Conservation (phyloP, 2,329 filamentous ascomycete genomes). For the Grosmannia clavigera region DNA sequence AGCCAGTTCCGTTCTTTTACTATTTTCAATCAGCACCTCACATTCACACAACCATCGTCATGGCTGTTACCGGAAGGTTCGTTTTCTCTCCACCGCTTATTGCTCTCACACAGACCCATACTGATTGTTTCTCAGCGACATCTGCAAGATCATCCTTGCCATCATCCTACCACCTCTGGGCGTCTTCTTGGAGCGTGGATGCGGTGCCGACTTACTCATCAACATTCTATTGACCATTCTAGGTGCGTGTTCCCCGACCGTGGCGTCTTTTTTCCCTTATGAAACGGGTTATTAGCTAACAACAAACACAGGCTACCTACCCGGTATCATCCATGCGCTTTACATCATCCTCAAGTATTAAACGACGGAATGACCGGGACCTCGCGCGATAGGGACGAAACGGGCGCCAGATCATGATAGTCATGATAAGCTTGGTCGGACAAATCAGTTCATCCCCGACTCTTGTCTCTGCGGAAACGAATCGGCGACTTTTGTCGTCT, state of each 20-base stretch:
- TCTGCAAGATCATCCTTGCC: conserved; percentile 67
- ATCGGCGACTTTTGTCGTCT: neutral
- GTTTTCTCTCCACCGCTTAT: neutral
- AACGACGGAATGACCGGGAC: neutral
- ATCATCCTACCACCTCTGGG: conserved; percentile 80
- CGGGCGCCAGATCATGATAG: neutral
- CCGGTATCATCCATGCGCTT: conserved; percentile 83
- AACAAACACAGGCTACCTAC: conserved; percentile 43
- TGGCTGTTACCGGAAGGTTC: conserved; percentile 48
- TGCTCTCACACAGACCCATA: neutral
- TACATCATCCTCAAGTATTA: conserved; percentile 92
- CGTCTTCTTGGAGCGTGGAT: conserved; percentile 90
- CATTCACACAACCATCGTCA: conserved; percentile 21
- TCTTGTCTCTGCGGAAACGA: neutral
- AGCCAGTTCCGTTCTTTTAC: neutral
- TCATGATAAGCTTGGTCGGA: neutral
- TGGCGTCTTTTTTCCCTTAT: neutral
- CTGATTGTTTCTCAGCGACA: conserved; percentile 25
- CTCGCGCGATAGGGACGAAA: neutral
- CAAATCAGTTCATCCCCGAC: neutral
- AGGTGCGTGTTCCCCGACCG: conserved; percentile 24
- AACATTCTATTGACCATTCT: conserved; percentile 81
- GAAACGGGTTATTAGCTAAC: neutral
- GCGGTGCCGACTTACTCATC: conserved; percentile 77
- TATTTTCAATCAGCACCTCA: neutral